These are phyloP conservation scores for Zygosaccharomyces sapae DNA, from an alignment of 1,139 yeast genomes.

Conservation along the genomic window DNA sequence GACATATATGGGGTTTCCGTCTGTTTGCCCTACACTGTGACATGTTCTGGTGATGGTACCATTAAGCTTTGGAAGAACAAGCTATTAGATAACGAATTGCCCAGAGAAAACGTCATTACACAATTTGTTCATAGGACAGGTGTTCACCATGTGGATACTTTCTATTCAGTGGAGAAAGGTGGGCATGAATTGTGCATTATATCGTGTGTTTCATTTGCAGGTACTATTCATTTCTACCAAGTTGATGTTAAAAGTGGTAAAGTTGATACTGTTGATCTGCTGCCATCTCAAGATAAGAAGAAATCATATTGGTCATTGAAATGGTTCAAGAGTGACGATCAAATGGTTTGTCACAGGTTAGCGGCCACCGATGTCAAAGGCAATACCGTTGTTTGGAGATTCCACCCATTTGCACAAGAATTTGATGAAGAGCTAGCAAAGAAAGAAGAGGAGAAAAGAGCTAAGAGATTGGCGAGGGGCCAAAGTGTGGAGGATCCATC, in stretches of 20 bases:
- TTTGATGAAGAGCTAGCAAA: slow-evolving; percentile 17
- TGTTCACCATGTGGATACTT: slow-evolving; percentile 69
- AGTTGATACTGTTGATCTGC: slow-evolving; percentile 25
- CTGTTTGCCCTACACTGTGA: slow-evolving; percentile 62
- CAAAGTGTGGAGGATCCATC: slow-evolving; percentile 8
- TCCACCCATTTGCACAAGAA: slow-evolving; percentile 31
- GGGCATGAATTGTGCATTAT: slow-evolving; percentile 45
- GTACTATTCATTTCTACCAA: slow-evolving; percentile 46
- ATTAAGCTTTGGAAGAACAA: slow-evolving; percentile 74
- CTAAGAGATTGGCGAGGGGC: slow-evolving; percentile 8
- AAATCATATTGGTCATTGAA: slow-evolving; percentile 39
- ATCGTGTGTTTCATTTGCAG: slow-evolving; percentile 61
- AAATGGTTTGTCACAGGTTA: slow-evolving; percentile 47
- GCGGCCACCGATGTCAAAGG: slow-evolving; percentile 58
- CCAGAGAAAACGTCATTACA: slow-evolving; percentile 42
- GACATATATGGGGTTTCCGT: slow-evolving; percentile 70
- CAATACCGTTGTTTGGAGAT: slow-evolving; percentile 45
- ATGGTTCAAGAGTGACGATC: slow-evolving; percentile 50
- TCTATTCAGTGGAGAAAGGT: slow-evolving; percentile 43
- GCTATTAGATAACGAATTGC: slow-evolving; percentile 47
- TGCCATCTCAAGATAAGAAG: slow-evolving; percentile 21
- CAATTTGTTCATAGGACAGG: slow-evolving; percentile 54
- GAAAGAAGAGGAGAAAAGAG: slow-evolving; percentile 12
- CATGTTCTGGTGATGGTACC: slow-evolving; percentile 84
- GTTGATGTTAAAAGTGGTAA: slow-evolving; percentile 30